These are phyloP conservation scores for Peronosclerospora sorghi DNA, from an alignment of 352 stramenopile species.

Conservation along the genomic window DNA sequence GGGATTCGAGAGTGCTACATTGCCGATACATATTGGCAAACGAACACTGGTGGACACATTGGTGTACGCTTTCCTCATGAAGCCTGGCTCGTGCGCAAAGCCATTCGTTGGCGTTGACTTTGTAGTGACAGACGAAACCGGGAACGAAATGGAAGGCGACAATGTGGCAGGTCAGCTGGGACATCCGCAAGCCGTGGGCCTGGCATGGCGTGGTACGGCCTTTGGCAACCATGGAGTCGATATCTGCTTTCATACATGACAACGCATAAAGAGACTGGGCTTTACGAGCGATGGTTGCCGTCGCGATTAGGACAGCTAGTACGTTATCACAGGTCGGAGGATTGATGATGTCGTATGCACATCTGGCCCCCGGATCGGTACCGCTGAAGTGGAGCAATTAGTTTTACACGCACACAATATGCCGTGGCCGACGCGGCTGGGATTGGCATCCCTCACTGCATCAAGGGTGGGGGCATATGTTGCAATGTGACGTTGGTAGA, in stretches of 20 bases:
- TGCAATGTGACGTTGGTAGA: slow-evolving; percentile 91
- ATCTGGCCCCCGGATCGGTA: slow-evolving; percentile 86
- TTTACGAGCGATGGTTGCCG: slow-evolving; percentile 89
- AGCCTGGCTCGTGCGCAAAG: slow-evolving; percentile 90
- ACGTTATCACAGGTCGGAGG: slow-evolving; percentile 97
- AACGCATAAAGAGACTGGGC: slow-evolving; percentile 94
- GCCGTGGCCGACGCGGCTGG: slow-evolving; percentile 91
- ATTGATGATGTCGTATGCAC: slow-evolving; percentile 97
- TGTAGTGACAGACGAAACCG: slow-evolving; percentile 67
- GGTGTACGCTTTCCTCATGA: slow-evolving; percentile 88
- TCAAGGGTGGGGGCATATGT: slow-evolving; percentile 96
- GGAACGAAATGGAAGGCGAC: slow-evolving; percentile 83
- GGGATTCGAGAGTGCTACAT: slow-evolving; percentile 86
- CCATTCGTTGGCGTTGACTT: slow-evolving; percentile 95
- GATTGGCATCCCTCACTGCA: slow-evolving; percentile 89
- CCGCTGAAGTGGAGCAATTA: slow-evolving; percentile 81
- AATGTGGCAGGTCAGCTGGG: slow-evolving; percentile 90
- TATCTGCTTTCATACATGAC: slow-evolving; percentile 95
- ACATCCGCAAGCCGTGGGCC: slow-evolving; percentile 93
- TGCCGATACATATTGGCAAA: slow-evolving; percentile 97
- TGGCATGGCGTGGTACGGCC: slow-evolving; percentile 91
- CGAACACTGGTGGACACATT: slow-evolving; percentile 94
- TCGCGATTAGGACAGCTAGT: slow-evolving; percentile 92
- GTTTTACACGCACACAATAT: slow-evolving; percentile 87
- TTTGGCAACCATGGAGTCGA: slow-evolving; percentile 90